These are phyloP conservation scores for Ceratocystis variospora DNA, from an alignment of 2,329 filamentous ascomycete species.

Conservation along the genomic window DNA sequence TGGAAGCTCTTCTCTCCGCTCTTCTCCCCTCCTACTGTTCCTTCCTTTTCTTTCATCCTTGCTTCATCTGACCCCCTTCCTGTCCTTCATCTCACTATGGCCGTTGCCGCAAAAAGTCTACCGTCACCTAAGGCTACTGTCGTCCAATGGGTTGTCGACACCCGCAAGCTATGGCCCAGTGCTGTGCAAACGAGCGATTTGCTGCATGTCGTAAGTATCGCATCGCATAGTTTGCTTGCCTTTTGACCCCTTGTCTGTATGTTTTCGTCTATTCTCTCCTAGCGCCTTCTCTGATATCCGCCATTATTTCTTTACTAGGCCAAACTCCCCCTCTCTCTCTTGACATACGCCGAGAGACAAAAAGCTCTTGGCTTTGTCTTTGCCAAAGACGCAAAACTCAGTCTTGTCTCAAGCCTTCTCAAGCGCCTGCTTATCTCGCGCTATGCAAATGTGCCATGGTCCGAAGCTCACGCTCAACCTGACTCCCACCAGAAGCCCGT, in stretches of 20 bases:
- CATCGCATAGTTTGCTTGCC: background rate
- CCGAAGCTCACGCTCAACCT: slow-evolving; percentile 41
- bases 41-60: background rate
- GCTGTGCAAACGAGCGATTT: slow-evolving; percentile 37
- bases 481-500: slow-evolving; percentile 42
- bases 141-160: slow-evolving; percentile 50
- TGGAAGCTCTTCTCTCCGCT: background rate
- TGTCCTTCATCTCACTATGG: background rate
- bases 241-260: background rate
- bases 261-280: background rate
- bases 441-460: slow-evolving; percentile 47
- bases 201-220: slow-evolving; percentile 30
- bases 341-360: slow-evolving; percentile 41
- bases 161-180: slow-evolving; percentile 42
- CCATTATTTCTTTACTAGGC: slow-evolving; percentile 30
- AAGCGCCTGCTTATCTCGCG: slow-evolving; percentile 57
- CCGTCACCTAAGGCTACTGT: slow-evolving; percentile 22
- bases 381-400: slow-evolving; percentile 60
- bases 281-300: background rate
- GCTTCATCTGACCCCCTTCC: background rate
- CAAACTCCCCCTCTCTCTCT: slow-evolving; percentile 38
- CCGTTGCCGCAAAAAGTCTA: slow-evolving; percentile 15
- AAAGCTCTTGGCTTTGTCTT: slow-evolving; percentile 49
- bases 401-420: slow-evolving; percentile 55
- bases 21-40: background rate